phyloP scores from a whole-genome alignment of 306 rosid genomes.

The Rosa chinensis region DNA sequence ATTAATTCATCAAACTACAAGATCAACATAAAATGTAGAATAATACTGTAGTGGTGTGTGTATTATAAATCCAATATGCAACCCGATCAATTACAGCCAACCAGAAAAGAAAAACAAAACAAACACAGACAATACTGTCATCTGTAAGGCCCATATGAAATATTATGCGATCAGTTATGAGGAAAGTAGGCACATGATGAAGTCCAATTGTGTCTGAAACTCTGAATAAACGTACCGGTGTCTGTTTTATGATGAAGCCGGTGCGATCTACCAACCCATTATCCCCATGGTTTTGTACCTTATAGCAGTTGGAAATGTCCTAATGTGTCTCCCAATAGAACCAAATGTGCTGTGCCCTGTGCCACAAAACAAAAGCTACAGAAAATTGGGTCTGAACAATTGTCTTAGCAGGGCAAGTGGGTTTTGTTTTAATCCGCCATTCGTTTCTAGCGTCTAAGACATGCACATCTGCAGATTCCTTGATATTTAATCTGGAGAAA shows the following conservation, averaged over 20 bases:
- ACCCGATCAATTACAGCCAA: neutral
- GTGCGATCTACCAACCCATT: neutral
- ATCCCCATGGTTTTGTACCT: neutral
- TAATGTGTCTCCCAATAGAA: neutral
- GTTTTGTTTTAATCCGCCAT: neutral
- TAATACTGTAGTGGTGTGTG: neutral
- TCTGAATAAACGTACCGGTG: neutral
- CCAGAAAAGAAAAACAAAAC: neutral
- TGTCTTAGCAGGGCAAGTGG: slow-evolving; percentile 5
- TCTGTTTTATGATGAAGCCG: neutral
- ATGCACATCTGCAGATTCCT: neutral
- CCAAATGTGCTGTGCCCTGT: neutral
- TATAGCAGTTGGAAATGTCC: neutral
- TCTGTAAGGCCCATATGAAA: neutral
- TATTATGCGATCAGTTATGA: neutral
- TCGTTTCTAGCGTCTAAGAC: neutral
- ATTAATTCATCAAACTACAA: neutral
- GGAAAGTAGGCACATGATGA: slow-evolving; percentile 5
- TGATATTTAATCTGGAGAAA: neutral
- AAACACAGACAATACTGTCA: neutral
- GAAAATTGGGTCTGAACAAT: neutral
- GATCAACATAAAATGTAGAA: slow-evolving; percentile 2
- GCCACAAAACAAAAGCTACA: slow-evolving; percentile 6
- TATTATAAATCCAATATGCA: neutral
- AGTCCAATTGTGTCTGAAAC: neutral